A percentile compares a stretch with the other conserved stretches of the same genome.
Conservation (phyloP, 2,329 filamentous ascomycete species). For the Exophiala sp. region DNA sequence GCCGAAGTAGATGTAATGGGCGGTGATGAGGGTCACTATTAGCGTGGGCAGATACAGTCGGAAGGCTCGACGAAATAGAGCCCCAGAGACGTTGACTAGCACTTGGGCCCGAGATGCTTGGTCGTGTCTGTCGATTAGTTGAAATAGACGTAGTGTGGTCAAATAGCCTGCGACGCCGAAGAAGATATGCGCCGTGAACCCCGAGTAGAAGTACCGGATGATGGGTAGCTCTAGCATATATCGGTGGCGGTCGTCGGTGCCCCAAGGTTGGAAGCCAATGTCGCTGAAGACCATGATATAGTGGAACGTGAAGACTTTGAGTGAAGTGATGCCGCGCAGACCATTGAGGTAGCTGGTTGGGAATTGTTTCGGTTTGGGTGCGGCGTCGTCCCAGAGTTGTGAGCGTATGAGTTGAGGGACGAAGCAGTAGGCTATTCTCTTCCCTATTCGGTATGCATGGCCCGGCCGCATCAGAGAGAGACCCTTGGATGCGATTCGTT, state of each 20-base stretch:
- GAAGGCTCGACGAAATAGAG: slow-evolving; percentile 41
- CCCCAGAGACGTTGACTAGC: slow-evolving; percentile 38
- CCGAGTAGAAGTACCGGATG: slow-evolving; percentile 41
- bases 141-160: slow-evolving; percentile 36
- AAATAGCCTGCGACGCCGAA: slow-evolving; percentile 47
- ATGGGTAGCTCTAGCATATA: slow-evolving; percentile 38
- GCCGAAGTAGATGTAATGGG: slow-evolving; percentile 41
- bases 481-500: slow-evolving; percentile 13
- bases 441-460: slow-evolving; percentile 18
- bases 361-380: slow-evolving; percentile 24
- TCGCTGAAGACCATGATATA: slow-evolving; percentile 38
- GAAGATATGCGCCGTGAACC: slow-evolving; percentile 40
- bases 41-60: slow-evolving; percentile 42
- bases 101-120: slow-evolving; percentile 38
- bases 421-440: slow-evolving; percentile 25
- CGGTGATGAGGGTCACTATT: slow-evolving; percentile 37
- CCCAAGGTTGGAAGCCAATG: slow-evolving; percentile 39
- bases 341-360: slow-evolving; percentile 33
- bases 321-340: slow-evolving; percentile 41
- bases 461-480: slow-evolving; percentile 16
- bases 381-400: slow-evolving; percentile 21
- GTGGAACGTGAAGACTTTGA: slow-evolving; percentile 45
- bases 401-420: slow-evolving; percentile 23
- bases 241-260: slow-evolving; percentile 30
- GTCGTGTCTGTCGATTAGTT: slow-evolving; percentile 38